Conservation (phyloP, 2,329 filamentous ascomycete species). For the Phoma sp. region DNA sequence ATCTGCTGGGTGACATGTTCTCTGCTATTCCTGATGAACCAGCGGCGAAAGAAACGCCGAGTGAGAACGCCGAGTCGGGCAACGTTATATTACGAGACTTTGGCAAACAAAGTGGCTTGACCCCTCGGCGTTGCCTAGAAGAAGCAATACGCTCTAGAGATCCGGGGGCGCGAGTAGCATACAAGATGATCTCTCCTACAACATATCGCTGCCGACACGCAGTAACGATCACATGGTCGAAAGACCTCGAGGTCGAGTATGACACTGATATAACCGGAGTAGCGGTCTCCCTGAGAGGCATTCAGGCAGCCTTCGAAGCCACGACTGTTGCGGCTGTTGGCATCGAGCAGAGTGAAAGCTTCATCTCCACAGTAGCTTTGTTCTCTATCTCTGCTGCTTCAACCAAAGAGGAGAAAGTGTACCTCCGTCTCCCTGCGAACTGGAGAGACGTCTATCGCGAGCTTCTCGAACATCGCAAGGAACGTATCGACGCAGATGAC, state of each 20-base stretch:
- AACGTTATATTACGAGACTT: slow-evolving; percentile 78
- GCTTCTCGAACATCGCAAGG: slow-evolving; percentile 73
- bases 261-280: slow-evolving; percentile 52
- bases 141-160: slow-evolving; percentile 89
- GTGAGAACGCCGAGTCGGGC: slow-evolving; percentile 45
- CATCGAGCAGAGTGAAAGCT: slow-evolving; percentile 82
- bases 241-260: slow-evolving; percentile 65
- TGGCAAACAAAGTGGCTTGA: slow-evolving; percentile 79
- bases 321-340: slow-evolving; percentile 74
- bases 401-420: slow-evolving; percentile 84
- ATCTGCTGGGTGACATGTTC: slow-evolving; percentile 65
- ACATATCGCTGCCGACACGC: slow-evolving; percentile 78
- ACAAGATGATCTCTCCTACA: slow-evolving; percentile 73
- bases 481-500: slow-evolving; percentile 72
- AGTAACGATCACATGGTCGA: slow-evolving; percentile 79
- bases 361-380: slow-evolving; percentile 78
- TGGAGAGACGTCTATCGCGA: slow-evolving; percentile 91
- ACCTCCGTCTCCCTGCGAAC: slow-evolving; percentile 74
- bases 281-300: slow-evolving; percentile 53
- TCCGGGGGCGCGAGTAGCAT: slow-evolving; percentile 69
- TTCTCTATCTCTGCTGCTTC: slow-evolving; percentile 82
- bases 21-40: slow-evolving; percentile 51
- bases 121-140: slow-evolving; percentile 77
- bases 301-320: slow-evolving; percentile 73
- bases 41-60: slow-evolving; percentile 46